phyloP scores from a whole-genome alignment of 2,329 filamentous ascomycete genomes.

The Fusarium sororula region DNA sequence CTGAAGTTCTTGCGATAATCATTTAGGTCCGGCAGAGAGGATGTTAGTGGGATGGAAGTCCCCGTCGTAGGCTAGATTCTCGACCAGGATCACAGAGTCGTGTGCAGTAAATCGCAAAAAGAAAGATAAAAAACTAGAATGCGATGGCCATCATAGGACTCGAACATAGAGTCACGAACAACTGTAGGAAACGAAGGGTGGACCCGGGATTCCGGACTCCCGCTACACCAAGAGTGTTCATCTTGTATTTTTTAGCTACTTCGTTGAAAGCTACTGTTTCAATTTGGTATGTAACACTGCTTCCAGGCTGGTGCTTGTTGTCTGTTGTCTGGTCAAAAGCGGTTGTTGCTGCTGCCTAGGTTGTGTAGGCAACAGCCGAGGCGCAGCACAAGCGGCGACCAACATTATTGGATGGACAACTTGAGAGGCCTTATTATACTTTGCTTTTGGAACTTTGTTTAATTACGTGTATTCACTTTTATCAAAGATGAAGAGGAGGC shows the following conservation, averaged over 20 bases:
- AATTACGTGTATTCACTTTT: too few relatives aligned
- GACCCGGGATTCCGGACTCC: neutral
- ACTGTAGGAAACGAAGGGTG: neutral
- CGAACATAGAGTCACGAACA: neutral
- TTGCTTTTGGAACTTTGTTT: rapidly evolving
- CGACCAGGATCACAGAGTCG: too few relatives aligned
- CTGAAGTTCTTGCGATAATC: neutral
- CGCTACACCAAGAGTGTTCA: neutral
- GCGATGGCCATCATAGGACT: neutral
- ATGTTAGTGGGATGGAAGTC: neutral
- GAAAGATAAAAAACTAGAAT: neutral
- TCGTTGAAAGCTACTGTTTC: neutral
- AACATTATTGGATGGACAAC: neutral
- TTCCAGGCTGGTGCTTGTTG: neutral
- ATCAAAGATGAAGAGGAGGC: rapidly evolving
- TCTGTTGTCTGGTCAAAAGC: neutral
- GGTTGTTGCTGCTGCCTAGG: neutral
- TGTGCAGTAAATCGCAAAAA: neutral
- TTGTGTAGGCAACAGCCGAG: neutral
- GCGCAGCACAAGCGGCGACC: neutral
- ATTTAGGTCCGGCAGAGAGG: too few relatives aligned
- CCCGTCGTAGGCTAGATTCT: neutral
- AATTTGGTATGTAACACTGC: neutral
- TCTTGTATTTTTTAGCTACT: neutral
- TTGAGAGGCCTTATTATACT: neutral